These are phyloP conservation scores for Cadophora sp. DNA, from an alignment of 2,329 filamentous ascomycete genomes.

Conservation along the genomic window DNA sequence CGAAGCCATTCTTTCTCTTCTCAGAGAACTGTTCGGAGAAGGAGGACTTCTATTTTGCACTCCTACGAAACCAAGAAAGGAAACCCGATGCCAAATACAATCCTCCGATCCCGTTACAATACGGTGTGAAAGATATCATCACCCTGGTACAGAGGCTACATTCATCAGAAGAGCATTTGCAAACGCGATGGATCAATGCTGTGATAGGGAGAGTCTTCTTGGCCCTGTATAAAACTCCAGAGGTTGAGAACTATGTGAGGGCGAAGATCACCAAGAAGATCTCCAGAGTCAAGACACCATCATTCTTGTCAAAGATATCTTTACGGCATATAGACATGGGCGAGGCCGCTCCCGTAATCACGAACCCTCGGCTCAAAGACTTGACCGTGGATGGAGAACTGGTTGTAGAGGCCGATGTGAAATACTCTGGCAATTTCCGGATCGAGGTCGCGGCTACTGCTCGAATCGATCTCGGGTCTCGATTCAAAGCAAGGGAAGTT, in stretches of 20 bases:
- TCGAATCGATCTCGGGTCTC: slow-evolving; percentile 84
- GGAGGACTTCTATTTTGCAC: slow-evolving; percentile 96
- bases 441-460: slow-evolving; percentile 93
- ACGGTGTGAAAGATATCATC: slow-evolving; percentile 87
- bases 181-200: slow-evolving; percentile 94
- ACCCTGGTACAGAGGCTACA: slow-evolving; percentile 89
- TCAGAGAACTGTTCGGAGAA: slow-evolving; percentile 96
- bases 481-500: slow-evolving; percentile 90
- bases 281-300: slow-evolving; percentile 87
- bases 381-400: slow-evolving; percentile 92
- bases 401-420: slow-evolving; percentile 83
- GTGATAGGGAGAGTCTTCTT: slow-evolving; percentile 88
- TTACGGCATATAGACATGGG: slow-evolving; percentile 86
- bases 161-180: slow-evolving; percentile 87
- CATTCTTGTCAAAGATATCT: slow-evolving; percentile 85
- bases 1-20: slow-evolving; percentile 92
- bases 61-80: slow-evolving; percentile 84
- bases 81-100: slow-evolving; percentile 61
- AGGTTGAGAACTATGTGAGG: slow-evolving; percentile 79
- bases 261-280: slow-evolving; percentile 97
- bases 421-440: slow-evolving; percentile 87
- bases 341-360: slow-evolving; percentile 85
- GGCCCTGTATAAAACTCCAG: slow-evolving; percentile 82
- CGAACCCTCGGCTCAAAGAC: slow-evolving; percentile 86
- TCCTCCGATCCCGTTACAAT: slow-evolving; percentile 74